phyloP scores from a whole-genome alignment of 345 rosid species.

The Anastatica hierochuntica region DNA sequence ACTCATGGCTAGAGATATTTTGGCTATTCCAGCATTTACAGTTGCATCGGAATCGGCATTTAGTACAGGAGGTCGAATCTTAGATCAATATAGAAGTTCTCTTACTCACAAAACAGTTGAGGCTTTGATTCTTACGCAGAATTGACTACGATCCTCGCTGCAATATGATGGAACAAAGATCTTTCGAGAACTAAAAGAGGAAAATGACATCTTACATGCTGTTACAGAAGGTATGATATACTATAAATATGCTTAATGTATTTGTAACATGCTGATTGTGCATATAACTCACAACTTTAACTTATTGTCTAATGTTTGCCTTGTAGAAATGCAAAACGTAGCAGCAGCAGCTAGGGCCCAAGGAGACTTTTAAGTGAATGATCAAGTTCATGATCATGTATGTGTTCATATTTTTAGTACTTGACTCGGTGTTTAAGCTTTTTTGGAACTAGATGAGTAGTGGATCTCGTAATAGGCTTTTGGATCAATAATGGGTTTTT shows the following conservation, averaged over 20 bases:
- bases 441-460: too few species aligned
- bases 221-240: not conserved
- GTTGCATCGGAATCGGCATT: too few species aligned
- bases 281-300: not conserved
- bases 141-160: not conserved
- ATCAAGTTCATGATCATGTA: too few species aligned
- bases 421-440: too few species aligned
- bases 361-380: too few species aligned
- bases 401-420: too few species aligned
- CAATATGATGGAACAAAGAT: not conserved
- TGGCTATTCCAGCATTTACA: too few species aligned
- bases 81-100: not conserved
- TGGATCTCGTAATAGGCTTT: too few species aligned
- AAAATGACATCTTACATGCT: not conserved
- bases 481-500: too few species aligned
- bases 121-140: not conserved
- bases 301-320: not conserved
- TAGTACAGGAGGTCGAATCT: too few species aligned
- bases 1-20: too few species aligned
- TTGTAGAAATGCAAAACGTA: not conserved
- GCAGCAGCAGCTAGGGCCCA: not conserved
- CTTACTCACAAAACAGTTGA: not conserved
- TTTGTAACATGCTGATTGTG: not conserved
- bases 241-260: not conserved
- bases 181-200: not conserved